phyloP scores from a whole-genome alignment of 2,329 filamentous ascomycete genomes.

The Talaromyces pinophilus region DNA sequence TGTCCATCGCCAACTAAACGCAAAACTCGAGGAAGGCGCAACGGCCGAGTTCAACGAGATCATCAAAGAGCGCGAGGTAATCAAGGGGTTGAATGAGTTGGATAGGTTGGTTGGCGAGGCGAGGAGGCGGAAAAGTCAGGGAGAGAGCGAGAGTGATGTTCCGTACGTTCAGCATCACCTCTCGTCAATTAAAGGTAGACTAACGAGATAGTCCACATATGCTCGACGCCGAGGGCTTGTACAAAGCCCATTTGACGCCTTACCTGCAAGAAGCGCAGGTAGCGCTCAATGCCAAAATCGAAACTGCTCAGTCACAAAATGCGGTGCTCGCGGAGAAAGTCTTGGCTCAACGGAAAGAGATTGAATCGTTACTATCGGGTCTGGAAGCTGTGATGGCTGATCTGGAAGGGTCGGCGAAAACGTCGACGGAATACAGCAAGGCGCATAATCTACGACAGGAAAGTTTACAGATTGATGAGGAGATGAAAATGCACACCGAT shows the following conservation, averaged over 20 bases:
- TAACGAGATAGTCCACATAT: slow-evolving; percentile 56
- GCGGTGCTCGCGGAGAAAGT: slow-evolving; percentile 54
- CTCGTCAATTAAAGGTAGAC: background rate
- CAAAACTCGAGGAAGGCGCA: slow-evolving; percentile 59
- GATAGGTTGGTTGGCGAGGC: slow-evolving; percentile 63
- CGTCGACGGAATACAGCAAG: slow-evolving; percentile 42
- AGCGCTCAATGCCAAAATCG: slow-evolving; percentile 53
- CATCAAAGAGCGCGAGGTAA: slow-evolving; percentile 57
- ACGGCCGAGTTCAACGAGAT: slow-evolving; percentile 64
- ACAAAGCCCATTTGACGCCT: slow-evolving; percentile 60
- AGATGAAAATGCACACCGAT: slow-evolving; percentile 39
- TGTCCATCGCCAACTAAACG: slow-evolving; percentile 60
- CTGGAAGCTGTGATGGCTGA: slow-evolving; percentile 60
- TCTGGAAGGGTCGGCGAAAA: slow-evolving; percentile 53
- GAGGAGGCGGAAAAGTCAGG: slow-evolving; percentile 52
- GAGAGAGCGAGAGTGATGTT: slow-evolving; percentile 41
- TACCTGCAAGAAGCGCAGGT: slow-evolving; percentile 55
- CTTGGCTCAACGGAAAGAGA: slow-evolving; percentile 57
- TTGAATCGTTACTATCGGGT: slow-evolving; percentile 55
- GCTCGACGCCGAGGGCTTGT: slow-evolving; percentile 57
- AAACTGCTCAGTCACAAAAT: slow-evolving; percentile 55
- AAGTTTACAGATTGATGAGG: slow-evolving; percentile 47
- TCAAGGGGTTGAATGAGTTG: slow-evolving; percentile 61
- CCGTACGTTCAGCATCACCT: slow-evolving; percentile 40
- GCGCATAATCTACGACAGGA: slow-evolving; percentile 45